A percentile compares a stretch with the other conserved stretches of the same genome.
These are phyloP conservation scores for Podaxis sp. DNA, from an alignment of 768 basidiomycete species.

Conservation along the genomic window DNA sequence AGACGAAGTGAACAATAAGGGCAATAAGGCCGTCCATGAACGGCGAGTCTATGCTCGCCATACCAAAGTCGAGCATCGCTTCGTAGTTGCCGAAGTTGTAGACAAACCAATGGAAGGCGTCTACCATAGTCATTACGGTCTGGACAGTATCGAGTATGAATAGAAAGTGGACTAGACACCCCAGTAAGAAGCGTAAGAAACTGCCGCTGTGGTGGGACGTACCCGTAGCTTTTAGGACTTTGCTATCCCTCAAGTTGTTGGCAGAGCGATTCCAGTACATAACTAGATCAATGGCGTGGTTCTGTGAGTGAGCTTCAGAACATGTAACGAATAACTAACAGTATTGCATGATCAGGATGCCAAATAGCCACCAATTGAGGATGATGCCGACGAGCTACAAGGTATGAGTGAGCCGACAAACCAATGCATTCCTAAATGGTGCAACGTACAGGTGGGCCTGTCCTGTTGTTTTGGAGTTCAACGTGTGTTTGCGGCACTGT, in stretches of 20 bases:
- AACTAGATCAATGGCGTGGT: not conserved
- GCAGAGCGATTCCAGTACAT: not conserved
- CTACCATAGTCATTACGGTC: conserved; percentile 9
- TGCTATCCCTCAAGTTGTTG: not conserved
- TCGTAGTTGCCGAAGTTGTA: conserved; percentile 2
- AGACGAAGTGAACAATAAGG: conserved; percentile 1
- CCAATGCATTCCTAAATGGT: not conserved
- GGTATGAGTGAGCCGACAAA: not conserved
- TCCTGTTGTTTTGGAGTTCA: not conserved
- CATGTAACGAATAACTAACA: not conserved
- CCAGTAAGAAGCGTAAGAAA: not conserved
- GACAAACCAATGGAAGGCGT: conserved; percentile 10
- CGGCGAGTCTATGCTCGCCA: not conserved
- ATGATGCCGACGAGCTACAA: conserved; percentile 1
- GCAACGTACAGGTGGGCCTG: not conserved
- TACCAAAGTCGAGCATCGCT: not conserved
- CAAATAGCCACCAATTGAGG: conserved; percentile 14
- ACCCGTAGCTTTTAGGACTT: not conserved
- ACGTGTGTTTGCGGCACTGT: not conserved
- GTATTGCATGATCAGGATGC: conserved; percentile 13
- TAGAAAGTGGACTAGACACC: conserved; percentile 7
- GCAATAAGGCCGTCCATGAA: conserved; percentile 8
- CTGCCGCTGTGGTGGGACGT: not conserved
- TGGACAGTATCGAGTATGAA: conserved; percentile 8
- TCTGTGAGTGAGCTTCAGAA: not conserved